Conservation (phyloP, 106 monocot species). For the Iris macrosiphon region DNA sequence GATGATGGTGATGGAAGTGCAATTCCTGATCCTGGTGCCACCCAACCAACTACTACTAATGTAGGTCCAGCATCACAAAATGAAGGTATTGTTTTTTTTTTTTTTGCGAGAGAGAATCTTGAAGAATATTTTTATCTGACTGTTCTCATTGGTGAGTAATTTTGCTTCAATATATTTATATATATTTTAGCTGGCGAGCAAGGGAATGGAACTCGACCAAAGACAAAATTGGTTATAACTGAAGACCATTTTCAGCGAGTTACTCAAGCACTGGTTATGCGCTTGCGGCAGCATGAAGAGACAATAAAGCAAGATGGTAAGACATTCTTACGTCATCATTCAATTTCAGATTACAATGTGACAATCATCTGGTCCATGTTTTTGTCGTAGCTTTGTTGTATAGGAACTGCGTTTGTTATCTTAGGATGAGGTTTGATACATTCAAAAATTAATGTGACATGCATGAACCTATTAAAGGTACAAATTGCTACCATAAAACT, state of each 20-base stretch:
- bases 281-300: slow-evolving; percentile 87
- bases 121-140: not conserved
- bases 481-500: too few relatives aligned
- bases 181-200: slow-evolving; percentile 30
- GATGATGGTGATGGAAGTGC: slow-evolving; percentile 36
- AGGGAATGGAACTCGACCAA: slow-evolving; percentile 25
- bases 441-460: too few relatives aligned
- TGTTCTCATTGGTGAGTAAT: not conserved
- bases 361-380: too few relatives aligned
- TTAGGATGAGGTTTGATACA: too few relatives aligned
- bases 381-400: too few relatives aligned
- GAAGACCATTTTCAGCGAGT: slow-evolving; percentile 92
- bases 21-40: slow-evolving; percentile 26
- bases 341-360: too few relatives aligned
- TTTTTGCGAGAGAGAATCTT: not conserved
- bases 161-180: not conserved
- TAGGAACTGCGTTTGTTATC: too few relatives aligned
- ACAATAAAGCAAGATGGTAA: slow-evolving; percentile 72
- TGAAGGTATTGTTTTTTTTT: slow-evolving; percentile 27
- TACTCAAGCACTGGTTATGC: slow-evolving; percentile 79
- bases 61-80: slow-evolving; percentile 31
- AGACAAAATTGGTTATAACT: slow-evolving; percentile 70
- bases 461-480: too few relatives aligned
- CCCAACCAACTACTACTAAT: slow-evolving; percentile 20
- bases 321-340: too few relatives aligned